Conservation (phyloP, 352 stramenopile genomes). For the Phytophthora cactorum region DNA sequence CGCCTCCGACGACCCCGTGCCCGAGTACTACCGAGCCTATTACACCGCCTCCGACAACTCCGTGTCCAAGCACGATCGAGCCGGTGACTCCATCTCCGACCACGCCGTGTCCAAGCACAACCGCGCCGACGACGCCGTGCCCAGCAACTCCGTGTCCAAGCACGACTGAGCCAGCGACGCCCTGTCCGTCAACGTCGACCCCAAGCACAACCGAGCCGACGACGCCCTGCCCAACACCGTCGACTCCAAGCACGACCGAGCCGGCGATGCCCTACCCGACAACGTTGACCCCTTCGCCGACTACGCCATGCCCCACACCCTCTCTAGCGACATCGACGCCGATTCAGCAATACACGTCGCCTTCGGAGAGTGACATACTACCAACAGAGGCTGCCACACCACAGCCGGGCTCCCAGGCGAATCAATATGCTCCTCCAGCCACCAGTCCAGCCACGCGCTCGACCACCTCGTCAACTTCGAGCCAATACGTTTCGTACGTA, state of each 20-base stretch:
- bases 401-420: too few species aligned
- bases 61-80: conserved; percentile 5
- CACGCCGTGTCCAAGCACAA: conserved; percentile 1
- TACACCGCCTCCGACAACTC: background rate
- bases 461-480: conserved; percentile 7
- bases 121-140: background rate
- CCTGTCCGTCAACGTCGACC: background rate
- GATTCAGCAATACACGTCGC: background rate
- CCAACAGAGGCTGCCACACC: background rate
- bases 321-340: conserved; percentile 1
- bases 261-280: background rate
- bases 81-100: conserved; percentile 2
- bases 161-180: background rate
- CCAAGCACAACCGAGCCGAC: background rate
- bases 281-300: background rate
- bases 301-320: background rate
- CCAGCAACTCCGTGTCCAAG: background rate
- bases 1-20: background rate
- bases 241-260: background rate
- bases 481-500: conserved; percentile 13
- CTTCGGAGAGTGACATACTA: background rate
- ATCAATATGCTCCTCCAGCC: background rate
- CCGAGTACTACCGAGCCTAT: background rate
- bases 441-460: conserved; percentile 1
- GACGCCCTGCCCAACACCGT: background rate